These are phyloP conservation scores for Myrica gale DNA, from an alignment of 306 rosid species.

Conservation along the genomic window DNA sequence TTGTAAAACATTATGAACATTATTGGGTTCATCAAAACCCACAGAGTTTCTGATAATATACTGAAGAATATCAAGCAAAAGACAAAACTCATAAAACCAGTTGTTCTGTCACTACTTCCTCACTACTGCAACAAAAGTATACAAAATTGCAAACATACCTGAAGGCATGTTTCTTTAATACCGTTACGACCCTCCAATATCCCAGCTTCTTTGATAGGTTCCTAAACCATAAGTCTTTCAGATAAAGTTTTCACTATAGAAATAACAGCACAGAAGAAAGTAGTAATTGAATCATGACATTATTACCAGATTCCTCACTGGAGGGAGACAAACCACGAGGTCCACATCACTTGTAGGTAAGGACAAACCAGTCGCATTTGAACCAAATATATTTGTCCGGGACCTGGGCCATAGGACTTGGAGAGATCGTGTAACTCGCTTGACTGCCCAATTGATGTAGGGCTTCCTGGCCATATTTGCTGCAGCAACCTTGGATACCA, in stretches of 20 bases:
- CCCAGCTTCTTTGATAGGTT: conserved; percentile 98
- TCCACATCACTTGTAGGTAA: conserved; percentile 99
- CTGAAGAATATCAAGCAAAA: background rate
- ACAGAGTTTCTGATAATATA: background rate
- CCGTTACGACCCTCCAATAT: conserved; percentile 98
- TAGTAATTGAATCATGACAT: conserved; percentile 10
- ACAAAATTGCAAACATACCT: conserved; percentile 49
- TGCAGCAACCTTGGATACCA: conserved; percentile 60
- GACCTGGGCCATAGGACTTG: conserved; percentile 99
- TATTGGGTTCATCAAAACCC: background rate
- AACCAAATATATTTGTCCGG: conserved; percentile 84
- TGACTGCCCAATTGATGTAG: conserved; percentile 92
- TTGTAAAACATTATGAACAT: no score
- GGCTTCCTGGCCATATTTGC: conserved; percentile 83
- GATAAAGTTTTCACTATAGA: conserved; percentile 14
- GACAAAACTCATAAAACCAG: background rate
- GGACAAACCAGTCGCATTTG: conserved; percentile 87
- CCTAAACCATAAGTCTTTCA: conserved; percentile 43
- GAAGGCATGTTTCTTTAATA: conserved; percentile 96
- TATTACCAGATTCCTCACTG: conserved; percentile 92
- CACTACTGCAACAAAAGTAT: background rate
- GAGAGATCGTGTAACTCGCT: conserved; percentile 85
- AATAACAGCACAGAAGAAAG: conserved; percentile 12
- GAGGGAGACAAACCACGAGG: conserved; percentile 92
- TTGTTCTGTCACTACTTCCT: background rate